A percentile compares a stretch with the other conserved stretches of the same genome.
These are phyloP conservation scores for Debaryomyces fabryi DNA, from an alignment of 1,139 yeast species.

Conservation along the genomic window DNA sequence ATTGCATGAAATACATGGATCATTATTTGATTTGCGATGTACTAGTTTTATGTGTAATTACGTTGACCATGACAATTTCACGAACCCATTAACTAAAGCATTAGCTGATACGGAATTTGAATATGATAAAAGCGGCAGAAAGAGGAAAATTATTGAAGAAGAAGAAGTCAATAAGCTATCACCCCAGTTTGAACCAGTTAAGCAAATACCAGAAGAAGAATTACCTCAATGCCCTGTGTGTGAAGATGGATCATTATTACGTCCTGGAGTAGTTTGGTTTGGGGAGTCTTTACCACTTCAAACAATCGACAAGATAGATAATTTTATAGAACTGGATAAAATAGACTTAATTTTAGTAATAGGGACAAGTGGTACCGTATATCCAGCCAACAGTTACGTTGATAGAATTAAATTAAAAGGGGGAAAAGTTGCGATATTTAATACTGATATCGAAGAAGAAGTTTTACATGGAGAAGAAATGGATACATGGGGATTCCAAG, in stretches of 20 bases:
- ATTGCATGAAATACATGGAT: constrained; percentile 76
- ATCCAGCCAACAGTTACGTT: constrained; percentile 92
- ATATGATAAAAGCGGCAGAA: constrained; percentile 22
- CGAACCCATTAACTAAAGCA: constrained; percentile 65
- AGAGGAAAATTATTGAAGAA: constrained; percentile 15
- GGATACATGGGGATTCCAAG: constrained; percentile 70
- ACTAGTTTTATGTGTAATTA: constrained; percentile 75
- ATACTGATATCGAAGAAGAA: constrained; percentile 59
- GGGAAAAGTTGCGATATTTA: constrained; percentile 83
- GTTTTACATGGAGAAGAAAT: constrained; percentile 43
- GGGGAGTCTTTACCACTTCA: constrained; percentile 78
- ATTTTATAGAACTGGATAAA: constrained; percentile 57
- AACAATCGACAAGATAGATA: constrained; percentile 67
- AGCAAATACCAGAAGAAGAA: constrained; percentile 48
- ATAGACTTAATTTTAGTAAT: constrained; percentile 79
- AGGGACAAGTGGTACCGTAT: constrained; percentile 83
- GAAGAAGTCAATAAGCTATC: constrained; percentile 24
- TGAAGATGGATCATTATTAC: constrained; percentile 43
- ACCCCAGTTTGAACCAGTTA: constrained; percentile 52
- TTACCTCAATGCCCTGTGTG: constrained; percentile 84
- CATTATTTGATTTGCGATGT: constrained; percentile 70
- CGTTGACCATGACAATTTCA: constrained; percentile 51
- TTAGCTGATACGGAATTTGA: constrained; percentile 45
- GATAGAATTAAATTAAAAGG: constrained; percentile 73
- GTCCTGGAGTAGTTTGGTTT: constrained; percentile 95